Percentiles rank a stretch among this genome's conserved stretches.
These are phyloP conservation scores for Microcera coccophila DNA, from an alignment of 2,329 filamentous ascomycete genomes.

Conservation along the genomic window DNA sequence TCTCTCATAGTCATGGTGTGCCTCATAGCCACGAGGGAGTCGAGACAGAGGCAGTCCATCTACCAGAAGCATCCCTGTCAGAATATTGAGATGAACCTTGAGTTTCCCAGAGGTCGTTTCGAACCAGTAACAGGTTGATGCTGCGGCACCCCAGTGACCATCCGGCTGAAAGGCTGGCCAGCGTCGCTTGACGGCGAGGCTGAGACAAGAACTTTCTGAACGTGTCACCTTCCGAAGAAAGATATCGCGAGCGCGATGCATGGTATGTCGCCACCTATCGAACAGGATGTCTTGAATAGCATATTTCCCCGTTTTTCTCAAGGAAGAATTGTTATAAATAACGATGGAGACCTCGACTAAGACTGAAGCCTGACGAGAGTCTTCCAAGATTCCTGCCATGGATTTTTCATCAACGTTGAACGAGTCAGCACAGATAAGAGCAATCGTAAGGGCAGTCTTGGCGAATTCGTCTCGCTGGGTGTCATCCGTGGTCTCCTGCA, in stretches of 20 bases:
- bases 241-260: constrained; percentile 6
- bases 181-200: constrained; percentile 11
- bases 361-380: constrained; percentile 11
- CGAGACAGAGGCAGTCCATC: too few species aligned
- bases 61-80: too few species aligned
- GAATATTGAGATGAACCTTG: too few species aligned
- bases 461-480: constrained; percentile 10
- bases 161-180: too few species aligned
- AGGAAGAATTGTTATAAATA: constrained; percentile 5
- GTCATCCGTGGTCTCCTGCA: constrained; percentile 3
- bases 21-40: too few species aligned
- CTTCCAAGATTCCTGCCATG: constrained; percentile 2
- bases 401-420: constrained; percentile 10
- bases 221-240: neutral
- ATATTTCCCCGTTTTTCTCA: neutral
- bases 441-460: constrained; percentile 3
- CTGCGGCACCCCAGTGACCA: too few species aligned
- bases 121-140: too few species aligned
- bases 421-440: constrained; percentile 12
- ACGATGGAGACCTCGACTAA: constrained; percentile 13
- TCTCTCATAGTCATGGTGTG: too few species aligned
- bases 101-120: too few species aligned
- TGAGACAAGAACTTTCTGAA: constrained; percentile 2
- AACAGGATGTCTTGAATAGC: constrained; percentile 4
- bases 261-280: constrained; percentile 9